Evolutionary conservation across 441 rosid genomes (phyloP), one percentile per base, ranked within the genome.

Genomic region (Gossypium gossypioides): DNA sequence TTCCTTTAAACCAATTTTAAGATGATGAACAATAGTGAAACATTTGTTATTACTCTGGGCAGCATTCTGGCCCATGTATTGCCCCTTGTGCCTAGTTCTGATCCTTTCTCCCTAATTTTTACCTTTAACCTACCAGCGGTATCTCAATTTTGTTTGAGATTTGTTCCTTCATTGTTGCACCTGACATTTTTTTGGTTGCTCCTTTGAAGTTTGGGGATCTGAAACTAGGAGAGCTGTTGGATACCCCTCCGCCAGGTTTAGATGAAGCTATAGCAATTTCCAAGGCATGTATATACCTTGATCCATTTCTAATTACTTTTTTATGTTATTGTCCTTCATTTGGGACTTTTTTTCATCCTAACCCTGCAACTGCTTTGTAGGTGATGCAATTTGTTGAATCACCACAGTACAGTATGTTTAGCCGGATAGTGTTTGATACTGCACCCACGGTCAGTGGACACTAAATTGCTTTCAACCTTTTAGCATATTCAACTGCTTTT

Each of bases 211-310:
- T 92, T 62, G 93, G 89, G 69, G 96, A 89, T 57, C 85, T 92
- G 66, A 86, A 86, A 78, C 85, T 90, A 48, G 93, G 83, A 81
- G 95, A 90, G 76, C 81, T 89, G 85, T 81, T 90, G 76, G 92
- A 88, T 63, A 80, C 86, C 65, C 91, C 92, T 6, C 91, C 96
- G 1, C 91, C 91, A 79, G 95, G 96, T 78, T 73, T 87, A 32
- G 95, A 90, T 78, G 96, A 92, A 81, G 91, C 86, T 54, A 77
- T 89, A 62, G 92, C 96, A 12, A 86, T 92, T 76, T 88, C 96
- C 25, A 90, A 89, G 92, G 95, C 78, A 83, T 70, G 74, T 70
- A 59, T 59, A 73, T 68, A 75, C 65, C 58, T 44, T 46, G 34
- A 59, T 71, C 67, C 61, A 0, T 52, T 69, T 64, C 21, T 6